A percentile compares a stretch with the other conserved stretches of the same genome.
Conservation (phyloP, 2,329 filamentous ascomycete genomes). For the Pseudogymnoascus sp. region DNA sequence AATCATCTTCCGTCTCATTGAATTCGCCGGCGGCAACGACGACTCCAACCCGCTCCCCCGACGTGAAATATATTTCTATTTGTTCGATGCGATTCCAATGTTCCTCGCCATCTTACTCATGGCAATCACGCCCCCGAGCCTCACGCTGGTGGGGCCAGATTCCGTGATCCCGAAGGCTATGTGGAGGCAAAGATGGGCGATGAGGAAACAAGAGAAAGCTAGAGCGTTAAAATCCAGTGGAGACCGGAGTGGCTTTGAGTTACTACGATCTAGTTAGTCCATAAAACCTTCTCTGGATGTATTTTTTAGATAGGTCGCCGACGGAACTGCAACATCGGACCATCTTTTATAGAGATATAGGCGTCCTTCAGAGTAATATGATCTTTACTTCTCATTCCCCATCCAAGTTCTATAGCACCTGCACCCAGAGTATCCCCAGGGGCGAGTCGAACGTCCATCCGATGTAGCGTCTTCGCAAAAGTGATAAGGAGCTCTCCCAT, state of each 20-base stretch:
- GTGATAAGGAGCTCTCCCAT: slow-evolving; percentile 15
- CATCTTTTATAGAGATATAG: neutral
- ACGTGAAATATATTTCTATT: slow-evolving; percentile 46
- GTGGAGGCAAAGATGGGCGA: slow-evolving; percentile 2
- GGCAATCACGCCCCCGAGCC: neutral
- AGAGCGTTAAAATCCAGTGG: neutral
- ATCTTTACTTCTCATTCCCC: slow-evolving; percentile 1
- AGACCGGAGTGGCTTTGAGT: neutral
- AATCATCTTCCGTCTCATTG: slow-evolving; percentile 53
- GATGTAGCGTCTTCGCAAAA: slow-evolving; percentile 5
- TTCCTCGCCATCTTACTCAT: slow-evolving; percentile 16
- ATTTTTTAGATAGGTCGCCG: neutral
- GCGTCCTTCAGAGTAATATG: neutral
- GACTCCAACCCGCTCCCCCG: slow-evolving; percentile 38
- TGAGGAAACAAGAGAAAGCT: neutral
- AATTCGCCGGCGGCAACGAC: slow-evolving; percentile 44
- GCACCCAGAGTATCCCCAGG: neutral
- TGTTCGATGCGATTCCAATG: slow-evolving; percentile 50
- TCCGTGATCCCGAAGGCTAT: slow-evolving; percentile 2
- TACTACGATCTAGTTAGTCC: neutral
- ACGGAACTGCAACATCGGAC: neutral
- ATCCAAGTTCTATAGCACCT: neutral
- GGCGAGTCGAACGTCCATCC: slow-evolving; percentile 11
- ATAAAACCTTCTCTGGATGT: neutral
- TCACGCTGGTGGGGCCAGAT: neutral